These are phyloP conservation scores for Hansenula sp. DNA, from an alignment of 1,139 yeast species.

Conservation along the genomic window DNA sequence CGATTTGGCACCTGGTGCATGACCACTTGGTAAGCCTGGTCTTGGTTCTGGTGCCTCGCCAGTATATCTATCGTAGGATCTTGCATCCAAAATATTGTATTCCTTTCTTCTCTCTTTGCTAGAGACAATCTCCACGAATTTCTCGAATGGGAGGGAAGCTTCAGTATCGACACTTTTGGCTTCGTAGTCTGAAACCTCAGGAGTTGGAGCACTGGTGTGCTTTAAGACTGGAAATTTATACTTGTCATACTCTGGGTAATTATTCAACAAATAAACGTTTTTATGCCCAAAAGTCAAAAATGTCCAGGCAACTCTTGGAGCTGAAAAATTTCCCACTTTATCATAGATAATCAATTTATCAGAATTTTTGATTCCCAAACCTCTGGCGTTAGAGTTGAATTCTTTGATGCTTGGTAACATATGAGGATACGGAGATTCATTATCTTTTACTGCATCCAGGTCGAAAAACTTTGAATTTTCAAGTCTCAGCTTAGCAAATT, in stretches of 20 bases:
- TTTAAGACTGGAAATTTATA: conserved; percentile 35
- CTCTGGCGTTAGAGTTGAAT: conserved; percentile 51
- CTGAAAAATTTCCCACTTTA: conserved; percentile 75
- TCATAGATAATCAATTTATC: conserved; percentile 84
- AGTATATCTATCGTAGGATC: conserved; percentile 68
- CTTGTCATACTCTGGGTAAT: conserved; percentile 49
- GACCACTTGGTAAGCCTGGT: conserved; percentile 84
- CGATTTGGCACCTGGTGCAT: conserved; percentile 76
- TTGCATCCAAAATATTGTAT: conserved; percentile 72
- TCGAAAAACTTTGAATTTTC: conserved; percentile 75
- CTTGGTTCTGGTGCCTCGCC: conserved; percentile 87
- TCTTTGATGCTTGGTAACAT: conserved; percentile 69
- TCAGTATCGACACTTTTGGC: conserved; percentile 36
- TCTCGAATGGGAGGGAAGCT: conserved; percentile 61
- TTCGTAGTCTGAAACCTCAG: conserved; percentile 31
- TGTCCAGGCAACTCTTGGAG: conserved; percentile 93
- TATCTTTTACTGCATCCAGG: conserved; percentile 64
- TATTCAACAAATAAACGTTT: conserved; percentile 64
- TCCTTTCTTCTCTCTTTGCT: conserved; percentile 42
- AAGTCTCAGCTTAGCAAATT: conserved; percentile 55
- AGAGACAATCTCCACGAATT: conserved; percentile 52
- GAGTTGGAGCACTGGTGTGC: conserved; percentile 14
- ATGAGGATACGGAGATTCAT: conserved; percentile 69
- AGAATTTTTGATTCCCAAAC: conserved; percentile 34
- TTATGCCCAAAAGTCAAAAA: conserved; percentile 73